Base-by-base conservation (phyloP, 2,329 filamentous ascomycete species). In the Albophoma yamanashiensis region DNA sequence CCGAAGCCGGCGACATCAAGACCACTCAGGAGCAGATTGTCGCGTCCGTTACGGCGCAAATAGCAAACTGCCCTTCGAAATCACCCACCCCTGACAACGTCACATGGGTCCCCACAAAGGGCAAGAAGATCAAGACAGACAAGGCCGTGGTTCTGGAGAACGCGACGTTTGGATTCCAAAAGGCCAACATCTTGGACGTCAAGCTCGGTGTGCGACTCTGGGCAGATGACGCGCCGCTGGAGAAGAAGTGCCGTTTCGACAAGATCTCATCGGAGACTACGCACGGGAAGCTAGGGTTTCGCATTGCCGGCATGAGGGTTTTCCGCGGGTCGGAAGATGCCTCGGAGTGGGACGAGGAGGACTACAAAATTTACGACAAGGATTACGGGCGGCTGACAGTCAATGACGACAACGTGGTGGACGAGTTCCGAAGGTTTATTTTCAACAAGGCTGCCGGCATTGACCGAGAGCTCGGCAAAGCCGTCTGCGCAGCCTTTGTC, bases 131-230 rank as follows among this genome's bases (percentile, higher is more conserved):
- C 62, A 80, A 84, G 31, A 96, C 92, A 0, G 86, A 92, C 59
- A 80, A 85, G 59, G 89, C 90, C 2, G 87, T 97, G 22, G 92
- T 96, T 15, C 78, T 97, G 36, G 89, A 92, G 70, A 97, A 97
- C 71, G 83, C 90, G 8, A 87, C 91, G 0, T 82, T 84, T 64
- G 91, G 91, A 0, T 97, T 92, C 78, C 84, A 83, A 67, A 83
- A 84, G 61, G 91, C 94, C 8, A 97, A 96, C 67, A 91, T 99
- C 9, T 78, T 99, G 61, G 94, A 99, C 70, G 84, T 96, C 64
- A 99, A 99, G 76, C 84, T 99, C 25, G 94, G 94, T 52, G 82
- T 86, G 57, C 83, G 90, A 39, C 77, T 99, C 7, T 97, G 92
- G 88, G 93, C 90, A 17, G 90, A 96, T 62, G 79, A 86, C 63